Evolutionary conservation across 2,329 filamentous ascomycete genomes (phyloP).

Genomic region (Venturia carpophila): DNA sequence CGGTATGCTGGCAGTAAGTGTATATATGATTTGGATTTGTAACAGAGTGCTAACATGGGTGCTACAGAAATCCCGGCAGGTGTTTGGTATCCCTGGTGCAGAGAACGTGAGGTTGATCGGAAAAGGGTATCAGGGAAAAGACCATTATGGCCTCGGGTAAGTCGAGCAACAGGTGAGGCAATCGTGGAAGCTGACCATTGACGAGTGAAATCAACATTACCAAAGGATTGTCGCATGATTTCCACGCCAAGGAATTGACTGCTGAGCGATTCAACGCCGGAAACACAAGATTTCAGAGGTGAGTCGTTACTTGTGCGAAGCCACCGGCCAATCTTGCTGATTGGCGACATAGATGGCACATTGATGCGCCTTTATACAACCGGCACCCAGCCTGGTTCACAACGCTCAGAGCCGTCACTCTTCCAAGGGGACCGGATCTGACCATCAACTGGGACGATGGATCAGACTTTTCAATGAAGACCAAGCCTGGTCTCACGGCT

Average conservation of each 20-base stretch:
- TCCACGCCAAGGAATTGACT: constrained; percentile 33
- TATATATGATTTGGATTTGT: neutral
- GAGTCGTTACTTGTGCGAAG: neutral
- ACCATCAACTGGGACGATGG: constrained; percentile 39
- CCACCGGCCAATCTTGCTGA: neutral
- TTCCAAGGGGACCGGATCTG: constrained; percentile 31
- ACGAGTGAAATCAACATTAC: constrained; percentile 28
- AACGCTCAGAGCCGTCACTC: constrained; percentile 35
- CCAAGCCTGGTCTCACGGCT: constrained; percentile 38
- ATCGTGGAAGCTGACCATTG: neutral
- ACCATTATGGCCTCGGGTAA: constrained; percentile 35
- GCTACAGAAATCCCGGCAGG: neutral
- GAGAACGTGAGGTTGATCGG: constrained; percentile 41
- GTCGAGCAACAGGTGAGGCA: constrained; percentile 14
- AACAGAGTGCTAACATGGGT: neutral
- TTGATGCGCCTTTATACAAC: constrained; percentile 41
- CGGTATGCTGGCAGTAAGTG: constrained; percentile 8
- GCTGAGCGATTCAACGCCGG: constrained; percentile 41
- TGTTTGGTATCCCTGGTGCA: constrained; percentile 32
- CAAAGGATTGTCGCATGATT: constrained; percentile 31
- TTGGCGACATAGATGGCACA: constrained; percentile 36
- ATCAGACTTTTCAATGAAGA: constrained; percentile 36
- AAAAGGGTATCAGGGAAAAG: constrained; percentile 39
- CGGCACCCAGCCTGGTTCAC: constrained; percentile 39
- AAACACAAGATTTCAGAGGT: constrained; percentile 35